A percentile compares a stretch with the other conserved stretches of the same genome.
phyloP scores from a whole-genome alignment of 2,329 filamentous ascomycete genomes.

The Fusarium buxicola region DNA sequence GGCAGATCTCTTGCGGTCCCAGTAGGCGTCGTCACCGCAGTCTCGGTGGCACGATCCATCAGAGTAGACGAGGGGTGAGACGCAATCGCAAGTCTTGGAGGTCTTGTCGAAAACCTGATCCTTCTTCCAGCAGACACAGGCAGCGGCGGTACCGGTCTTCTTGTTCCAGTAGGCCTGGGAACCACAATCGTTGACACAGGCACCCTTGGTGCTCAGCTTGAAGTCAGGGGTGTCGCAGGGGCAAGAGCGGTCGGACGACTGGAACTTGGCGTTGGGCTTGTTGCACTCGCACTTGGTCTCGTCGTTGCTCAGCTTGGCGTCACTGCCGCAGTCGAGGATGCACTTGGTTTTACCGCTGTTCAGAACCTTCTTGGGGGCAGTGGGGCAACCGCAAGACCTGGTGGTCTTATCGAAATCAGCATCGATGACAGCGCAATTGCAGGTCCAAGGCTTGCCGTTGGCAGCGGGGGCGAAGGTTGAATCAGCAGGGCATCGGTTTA shows the following conservation, averaged over 20 bases:
- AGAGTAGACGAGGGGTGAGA: neutral
- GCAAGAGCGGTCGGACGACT: neutral
- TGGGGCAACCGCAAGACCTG: neutral
- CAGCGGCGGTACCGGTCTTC: neutral
- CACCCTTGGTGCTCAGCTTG: neutral
- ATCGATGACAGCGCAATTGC: no score
- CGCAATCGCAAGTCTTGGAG: conserved; percentile 1
- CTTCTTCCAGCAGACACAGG: neutral
- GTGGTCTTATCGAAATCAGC: neutral
- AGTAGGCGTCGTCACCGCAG: conserved; percentile 4
- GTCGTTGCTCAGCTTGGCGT: neutral
- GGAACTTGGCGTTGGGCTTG: neutral
- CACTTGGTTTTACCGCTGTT: neutral
- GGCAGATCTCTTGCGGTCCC: conserved; percentile 1
- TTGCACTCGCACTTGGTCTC: neutral
- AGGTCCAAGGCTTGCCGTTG: neutral
- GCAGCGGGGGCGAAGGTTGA: neutral
- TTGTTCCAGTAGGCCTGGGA: neutral
- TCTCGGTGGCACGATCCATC: conserved; percentile 8
- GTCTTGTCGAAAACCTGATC: neutral
- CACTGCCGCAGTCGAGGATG: neutral
- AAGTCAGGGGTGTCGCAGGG: neutral
- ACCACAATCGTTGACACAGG: neutral
- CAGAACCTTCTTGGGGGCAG: neutral
- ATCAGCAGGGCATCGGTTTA: neutral